Conservation (phyloP, 805 yeast species). For the Cyberlindnera petersonii region DNA sequence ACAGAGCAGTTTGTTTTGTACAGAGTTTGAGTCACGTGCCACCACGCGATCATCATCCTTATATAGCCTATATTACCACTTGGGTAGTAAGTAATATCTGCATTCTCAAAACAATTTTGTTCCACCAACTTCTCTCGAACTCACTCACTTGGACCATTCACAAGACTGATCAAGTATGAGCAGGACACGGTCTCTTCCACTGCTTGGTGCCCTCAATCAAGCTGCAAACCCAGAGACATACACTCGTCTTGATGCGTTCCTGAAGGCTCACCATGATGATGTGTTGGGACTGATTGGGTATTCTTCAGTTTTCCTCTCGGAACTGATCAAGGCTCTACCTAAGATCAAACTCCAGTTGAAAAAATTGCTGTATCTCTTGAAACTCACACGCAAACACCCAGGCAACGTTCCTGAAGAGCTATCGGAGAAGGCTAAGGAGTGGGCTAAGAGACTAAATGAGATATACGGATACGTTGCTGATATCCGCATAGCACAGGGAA, state of each 20-base stretch:
- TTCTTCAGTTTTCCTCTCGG: conserved; percentile 14
- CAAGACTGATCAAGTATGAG: not conserved
- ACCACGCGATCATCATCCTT: not conserved
- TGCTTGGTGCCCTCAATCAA: not conserved
- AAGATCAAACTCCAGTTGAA: conserved; percentile 11
- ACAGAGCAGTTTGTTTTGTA: too few relatives aligned
- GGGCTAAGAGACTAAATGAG: conserved; percentile 9
- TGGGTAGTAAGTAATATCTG: not conserved
- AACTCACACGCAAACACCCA: conserved; percentile 2
- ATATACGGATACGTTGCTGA: conserved; percentile 21
- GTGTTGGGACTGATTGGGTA: conserved; percentile 18
- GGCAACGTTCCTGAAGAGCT: conserved; percentile 3
- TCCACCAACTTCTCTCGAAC: too few relatives aligned
- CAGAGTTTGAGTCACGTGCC: conserved; percentile 1
- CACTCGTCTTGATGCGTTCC: conserved; percentile 9
- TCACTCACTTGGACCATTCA: not conserved
- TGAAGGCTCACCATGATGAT: conserved; percentile 13
- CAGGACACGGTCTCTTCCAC: not conserved
- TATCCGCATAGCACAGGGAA: conserved; percentile 19
- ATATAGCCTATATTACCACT: too few relatives aligned
- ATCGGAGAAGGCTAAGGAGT: conserved; percentile 6
- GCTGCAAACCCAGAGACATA: conserved; percentile 9
- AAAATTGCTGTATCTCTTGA: conserved; percentile 14
- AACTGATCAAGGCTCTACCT: conserved; percentile 18
- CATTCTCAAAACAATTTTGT: not conserved